These are phyloP conservation scores for Quercus gilva DNA, from an alignment of 306 rosid species.

Conservation along the genomic window DNA sequence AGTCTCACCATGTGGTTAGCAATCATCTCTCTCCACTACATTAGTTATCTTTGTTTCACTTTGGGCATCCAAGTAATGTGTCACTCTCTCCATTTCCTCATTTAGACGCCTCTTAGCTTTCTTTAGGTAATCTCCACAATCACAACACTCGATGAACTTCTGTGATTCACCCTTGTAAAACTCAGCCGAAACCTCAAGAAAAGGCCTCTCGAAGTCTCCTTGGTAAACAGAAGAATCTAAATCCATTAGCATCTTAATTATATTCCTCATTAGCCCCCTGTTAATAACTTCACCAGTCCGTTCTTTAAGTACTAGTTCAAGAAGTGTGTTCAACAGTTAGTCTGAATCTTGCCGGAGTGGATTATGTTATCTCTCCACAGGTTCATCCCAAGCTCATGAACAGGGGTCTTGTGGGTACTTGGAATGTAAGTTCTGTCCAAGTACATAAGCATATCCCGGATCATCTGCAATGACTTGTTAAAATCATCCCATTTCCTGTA, in stretches of 20 bases:
- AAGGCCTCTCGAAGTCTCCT: conserved; percentile 68
- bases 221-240: conserved; percentile 70
- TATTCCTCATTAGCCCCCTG: conserved; percentile 66
- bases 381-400: conserved; percentile 75
- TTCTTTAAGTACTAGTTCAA: conserved; percentile 63
- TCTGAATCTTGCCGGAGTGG: conserved; percentile 61
- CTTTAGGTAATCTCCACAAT: conserved; percentile 79
- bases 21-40: conserved; percentile 84
- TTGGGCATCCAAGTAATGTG: conserved; percentile 75
- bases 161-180: conserved; percentile 74
- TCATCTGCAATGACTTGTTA: conserved; percentile 72
- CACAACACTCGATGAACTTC: conserved; percentile 66
- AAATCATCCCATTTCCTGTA: conserved; percentile 81
- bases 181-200: conserved; percentile 69
- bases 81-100: conserved; percentile 89
- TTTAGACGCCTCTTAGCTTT: conserved; percentile 70
- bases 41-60: conserved; percentile 67
- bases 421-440: conserved; percentile 93
- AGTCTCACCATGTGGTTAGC: conserved; percentile 75
- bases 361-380: conserved; percentile 83
- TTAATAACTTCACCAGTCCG: conserved; percentile 73
- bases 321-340: conserved; percentile 52
- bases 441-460: conserved; percentile 83
- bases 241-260: conserved; percentile 75
- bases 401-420: conserved; percentile 54